These are phyloP conservation scores for Toxoplasma gondii DNA, from an alignment of 169 alveolate species.

Conservation along the genomic window DNA sequence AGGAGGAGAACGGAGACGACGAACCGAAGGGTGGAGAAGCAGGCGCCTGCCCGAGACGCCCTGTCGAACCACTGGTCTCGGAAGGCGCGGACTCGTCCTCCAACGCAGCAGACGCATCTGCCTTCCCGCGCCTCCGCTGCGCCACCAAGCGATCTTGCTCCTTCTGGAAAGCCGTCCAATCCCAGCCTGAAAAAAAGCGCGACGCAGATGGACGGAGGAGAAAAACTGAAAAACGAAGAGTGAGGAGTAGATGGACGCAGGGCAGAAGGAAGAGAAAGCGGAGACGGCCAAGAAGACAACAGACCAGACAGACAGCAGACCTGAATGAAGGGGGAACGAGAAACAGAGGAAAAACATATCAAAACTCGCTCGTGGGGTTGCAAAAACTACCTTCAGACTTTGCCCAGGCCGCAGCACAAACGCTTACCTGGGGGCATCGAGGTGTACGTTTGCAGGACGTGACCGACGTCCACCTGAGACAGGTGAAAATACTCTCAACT, in stretches of 20 bases:
- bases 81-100: not conserved
- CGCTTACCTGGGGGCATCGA: constrained; percentile 67
- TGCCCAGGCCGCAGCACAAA: too few relatives aligned
- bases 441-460: constrained; percentile 55
- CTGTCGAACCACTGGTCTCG: not conserved
- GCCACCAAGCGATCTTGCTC: constrained; percentile 57
- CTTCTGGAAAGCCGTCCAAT: constrained; percentile 65
- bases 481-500: not conserved
- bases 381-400: not conserved
- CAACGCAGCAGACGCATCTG: not conserved
- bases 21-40: not conserved
- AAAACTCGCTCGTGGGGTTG: not conserved
- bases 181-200: constrained; percentile 52
- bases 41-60: not conserved
- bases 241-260: not conserved
- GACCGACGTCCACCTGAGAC: constrained; percentile 55
- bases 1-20: not conserved
- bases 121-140: constrained; percentile 56
- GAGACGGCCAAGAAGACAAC: not conserved
- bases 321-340: not conserved
- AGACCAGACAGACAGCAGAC: not conserved
- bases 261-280: not conserved
- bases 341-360: not conserved
- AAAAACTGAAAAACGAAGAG: not conserved
- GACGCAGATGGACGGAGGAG: not conserved